Conservation (phyloP, 768 basidiomycete species). For the Hypholoma fasciculare region DNA sequence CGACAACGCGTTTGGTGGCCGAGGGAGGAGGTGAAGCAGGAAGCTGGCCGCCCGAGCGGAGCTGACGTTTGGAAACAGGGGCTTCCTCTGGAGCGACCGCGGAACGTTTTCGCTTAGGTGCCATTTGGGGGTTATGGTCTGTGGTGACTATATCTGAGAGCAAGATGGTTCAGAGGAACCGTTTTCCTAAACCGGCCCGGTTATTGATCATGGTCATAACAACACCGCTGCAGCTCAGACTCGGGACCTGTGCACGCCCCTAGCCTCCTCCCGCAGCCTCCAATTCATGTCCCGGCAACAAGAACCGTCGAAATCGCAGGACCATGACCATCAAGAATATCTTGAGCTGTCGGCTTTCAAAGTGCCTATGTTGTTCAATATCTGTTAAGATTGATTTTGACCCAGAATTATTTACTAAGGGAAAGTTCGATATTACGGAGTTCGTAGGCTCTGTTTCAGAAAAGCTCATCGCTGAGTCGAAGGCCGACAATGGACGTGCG, state of each 20-base stretch:
- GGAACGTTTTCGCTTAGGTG: slow-evolving; percentile 2
- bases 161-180: neutral
- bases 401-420: slow-evolving; percentile 38
- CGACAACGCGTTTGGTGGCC: neutral
- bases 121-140: neutral
- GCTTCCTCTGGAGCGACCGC: neutral
- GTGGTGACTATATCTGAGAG: neutral
- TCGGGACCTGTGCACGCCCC: neutral
- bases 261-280: neutral
- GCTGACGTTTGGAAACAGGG: slow-evolving; percentile 1
- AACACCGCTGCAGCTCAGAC: neutral
- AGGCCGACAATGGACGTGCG: slow-evolving; percentile 77
- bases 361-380: slow-evolving; percentile 29
- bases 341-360: slow-evolving; percentile 56
- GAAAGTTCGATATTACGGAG: slow-evolving; percentile 90
- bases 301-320: slow-evolving; percentile 12
- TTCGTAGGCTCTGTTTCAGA: slow-evolving; percentile 86
- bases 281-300: slow-evolving; percentile 16
- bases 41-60: neutral
- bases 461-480: slow-evolving; percentile 84
- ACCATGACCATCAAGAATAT: slow-evolving; percentile 44
- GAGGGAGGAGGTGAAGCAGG: neutral
- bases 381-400: neutral
- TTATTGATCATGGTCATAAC: slow-evolving; percentile 2
- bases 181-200: neutral